Conservation (phyloP, 73 alveolate genomes). For the Diophrys sp. region DNA sequence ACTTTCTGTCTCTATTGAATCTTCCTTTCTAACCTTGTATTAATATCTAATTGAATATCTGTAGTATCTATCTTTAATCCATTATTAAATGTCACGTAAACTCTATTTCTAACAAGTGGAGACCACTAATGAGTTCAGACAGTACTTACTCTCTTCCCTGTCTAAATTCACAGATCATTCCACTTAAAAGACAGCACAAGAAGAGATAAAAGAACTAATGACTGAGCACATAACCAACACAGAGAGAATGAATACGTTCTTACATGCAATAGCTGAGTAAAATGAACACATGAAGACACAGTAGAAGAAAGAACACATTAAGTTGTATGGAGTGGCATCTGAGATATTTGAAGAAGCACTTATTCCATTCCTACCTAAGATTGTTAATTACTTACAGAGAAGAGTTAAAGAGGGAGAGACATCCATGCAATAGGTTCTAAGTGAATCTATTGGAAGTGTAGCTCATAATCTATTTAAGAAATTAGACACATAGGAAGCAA, state of each 20-base stretch:
- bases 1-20: no score
- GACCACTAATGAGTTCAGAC: conserved; percentile 16
- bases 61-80: no score
- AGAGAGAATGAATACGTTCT: conserved; percentile 62
- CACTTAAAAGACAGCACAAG: conserved; percentile 40
- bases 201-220: conserved; percentile 45
- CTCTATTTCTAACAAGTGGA: neutral
- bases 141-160: conserved; percentile 24
- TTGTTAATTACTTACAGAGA: conserved; percentile 31
- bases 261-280: conserved; percentile 38
- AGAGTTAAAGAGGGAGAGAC: conserved; percentile 63
- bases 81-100: neutral
- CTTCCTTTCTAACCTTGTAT: no score
- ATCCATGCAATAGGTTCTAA: conserved; percentile 27
- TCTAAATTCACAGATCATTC: conserved; percentile 33
- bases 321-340: conserved; percentile 56
- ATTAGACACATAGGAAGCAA: conserved; percentile 30
- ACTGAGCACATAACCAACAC: conserved; percentile 63
- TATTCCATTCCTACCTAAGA: conserved; percentile 60
- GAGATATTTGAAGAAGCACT: conserved; percentile 64
- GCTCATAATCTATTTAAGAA: conserved; percentile 58
- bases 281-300: conserved; percentile 60
- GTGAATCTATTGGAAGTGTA: conserved; percentile 44
- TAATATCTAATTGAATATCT: no score
- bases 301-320: conserved; percentile 60